A percentile compares a stretch with the other conserved stretches of the same genome.
Evolutionary conservation across 2,329 filamentous ascomycete genomes (phyloP).

Genomic region (Claviceps fusiformis): DNA sequence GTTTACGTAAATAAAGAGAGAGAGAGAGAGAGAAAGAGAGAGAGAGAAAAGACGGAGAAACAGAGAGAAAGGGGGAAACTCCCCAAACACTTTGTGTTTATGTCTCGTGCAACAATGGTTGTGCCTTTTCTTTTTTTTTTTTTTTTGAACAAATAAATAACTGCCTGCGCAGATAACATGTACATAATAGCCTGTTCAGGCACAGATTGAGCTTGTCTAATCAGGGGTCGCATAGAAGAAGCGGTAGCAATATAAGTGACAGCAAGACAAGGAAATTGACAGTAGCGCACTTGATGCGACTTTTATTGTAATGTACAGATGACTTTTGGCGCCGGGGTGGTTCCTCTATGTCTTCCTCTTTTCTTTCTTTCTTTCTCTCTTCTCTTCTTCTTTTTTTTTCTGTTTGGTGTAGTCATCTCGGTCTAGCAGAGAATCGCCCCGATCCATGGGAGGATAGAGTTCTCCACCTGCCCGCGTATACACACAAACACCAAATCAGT

Average conservation of each 20-base stretch:
- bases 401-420: not conserved
- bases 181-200: slow-evolving; percentile 16
- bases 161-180: slow-evolving; percentile 17
- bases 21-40: too few species aligned
- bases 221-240: slow-evolving; percentile 18
- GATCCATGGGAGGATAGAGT: not conserved
- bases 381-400: not conserved
- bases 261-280: slow-evolving; percentile 18
- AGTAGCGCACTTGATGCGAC: slow-evolving; percentile 30
- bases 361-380: not conserved
- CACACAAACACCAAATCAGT: not conserved
- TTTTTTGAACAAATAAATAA: slow-evolving; percentile 8
- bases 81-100: too few species aligned
- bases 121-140: not conserved
- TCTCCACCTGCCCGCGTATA: not conserved
- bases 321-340: not conserved
- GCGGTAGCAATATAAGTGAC: slow-evolving; percentile 10
- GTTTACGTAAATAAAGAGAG: too few species aligned
- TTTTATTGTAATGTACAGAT: slow-evolving; percentile 43
- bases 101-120: too few species aligned
- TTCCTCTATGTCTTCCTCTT: too few species aligned
- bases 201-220: slow-evolving; percentile 23
- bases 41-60: not conserved
- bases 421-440: slow-evolving; percentile 2
- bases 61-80: not conserved